These are phyloP conservation scores for Rutstroemia sydowiana DNA, from an alignment of 2,329 filamentous ascomycete genomes.

Conservation along the genomic window DNA sequence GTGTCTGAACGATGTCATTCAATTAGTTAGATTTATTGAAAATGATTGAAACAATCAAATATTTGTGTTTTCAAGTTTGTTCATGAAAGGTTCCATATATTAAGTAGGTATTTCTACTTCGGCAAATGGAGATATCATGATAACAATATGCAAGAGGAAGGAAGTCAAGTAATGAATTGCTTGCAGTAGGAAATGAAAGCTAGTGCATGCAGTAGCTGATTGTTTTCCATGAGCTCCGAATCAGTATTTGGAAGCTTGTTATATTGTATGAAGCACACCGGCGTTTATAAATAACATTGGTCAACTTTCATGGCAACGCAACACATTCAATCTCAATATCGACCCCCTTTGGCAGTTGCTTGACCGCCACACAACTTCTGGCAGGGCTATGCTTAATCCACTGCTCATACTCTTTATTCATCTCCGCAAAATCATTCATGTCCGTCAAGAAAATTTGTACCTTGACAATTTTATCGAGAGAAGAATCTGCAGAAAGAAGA, in stretches of 20 bases:
- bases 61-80: too few relatives aligned
- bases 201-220: too few relatives aligned
- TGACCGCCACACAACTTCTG: constrained; percentile 84
- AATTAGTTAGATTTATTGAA: too few relatives aligned
- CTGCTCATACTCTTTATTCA: constrained; percentile 81
- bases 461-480: constrained; percentile 77
- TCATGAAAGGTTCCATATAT: too few relatives aligned
- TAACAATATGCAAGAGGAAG: too few relatives aligned
- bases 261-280: neutral
- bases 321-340: constrained; percentile 88
- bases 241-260: neutral
- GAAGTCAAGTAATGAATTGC: too few relatives aligned
- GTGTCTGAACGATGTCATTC: too few relatives aligned
- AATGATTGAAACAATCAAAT: too few relatives aligned
- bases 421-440: constrained; percentile 81
- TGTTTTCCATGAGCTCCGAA: neutral
- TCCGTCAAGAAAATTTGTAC: constrained; percentile 85
- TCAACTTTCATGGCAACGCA: constrained; percentile 46
- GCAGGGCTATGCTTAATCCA: constrained; percentile 79
- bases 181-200: too few relatives aligned
- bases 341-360: constrained; percentile 78
- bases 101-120: too few relatives aligned
- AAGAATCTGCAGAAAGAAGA: constrained; percentile 72
- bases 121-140: too few relatives aligned
- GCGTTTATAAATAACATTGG: neutral